These are phyloP conservation scores for Wickerhamiella allomyrinae DNA, from an alignment of 805 yeast species.

Conservation along the genomic window DNA sequence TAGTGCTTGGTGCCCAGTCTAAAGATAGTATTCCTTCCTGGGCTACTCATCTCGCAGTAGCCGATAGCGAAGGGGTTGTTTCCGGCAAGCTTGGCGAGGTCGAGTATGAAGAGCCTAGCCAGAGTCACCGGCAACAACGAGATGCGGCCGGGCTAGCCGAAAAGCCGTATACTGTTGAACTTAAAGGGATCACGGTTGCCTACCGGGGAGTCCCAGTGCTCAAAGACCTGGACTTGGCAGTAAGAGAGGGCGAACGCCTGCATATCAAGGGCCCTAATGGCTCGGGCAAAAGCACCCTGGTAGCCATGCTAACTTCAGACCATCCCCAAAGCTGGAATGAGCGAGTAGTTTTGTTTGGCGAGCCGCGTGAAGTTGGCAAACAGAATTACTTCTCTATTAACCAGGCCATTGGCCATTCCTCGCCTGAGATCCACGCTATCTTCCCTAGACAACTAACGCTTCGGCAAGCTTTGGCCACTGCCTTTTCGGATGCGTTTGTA, in stretches of 20 bases:
- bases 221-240: constrained; percentile 47
- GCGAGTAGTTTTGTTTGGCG: constrained; percentile 47
- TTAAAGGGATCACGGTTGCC: constrained; percentile 47
- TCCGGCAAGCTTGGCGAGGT: constrained; percentile 5
- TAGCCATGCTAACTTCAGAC: constrained; percentile 78
- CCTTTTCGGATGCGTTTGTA: constrained; percentile 51
- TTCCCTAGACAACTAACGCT: constrained; percentile 48
- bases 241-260: constrained; percentile 67
- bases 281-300: constrained; percentile 78
- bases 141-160: constrained; percentile 3
- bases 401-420: constrained; percentile 63
- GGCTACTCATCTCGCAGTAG: constrained; percentile 60
- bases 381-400: constrained; percentile 69
- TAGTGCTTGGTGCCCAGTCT: constrained; percentile 60
- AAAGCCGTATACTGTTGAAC: constrained; percentile 30
- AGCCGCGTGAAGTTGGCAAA: constrained; percentile 57
- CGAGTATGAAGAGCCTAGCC: constrained; percentile 1
- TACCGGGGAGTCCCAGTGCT: constrained; percentile 53
- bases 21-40: constrained; percentile 71
- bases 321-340: constrained; percentile 94
- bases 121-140: constrained; percentile 1
- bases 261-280: constrained; percentile 85
- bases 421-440: constrained; percentile 88
- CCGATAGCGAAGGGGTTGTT: constrained; percentile 39
- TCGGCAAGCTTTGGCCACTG: constrained; percentile 51